Evolutionary conservation across 768 basidiomycete species (phyloP), one percentile per base, ranked within the genome.

Genomic region (Termitomyces sp.): DNA sequence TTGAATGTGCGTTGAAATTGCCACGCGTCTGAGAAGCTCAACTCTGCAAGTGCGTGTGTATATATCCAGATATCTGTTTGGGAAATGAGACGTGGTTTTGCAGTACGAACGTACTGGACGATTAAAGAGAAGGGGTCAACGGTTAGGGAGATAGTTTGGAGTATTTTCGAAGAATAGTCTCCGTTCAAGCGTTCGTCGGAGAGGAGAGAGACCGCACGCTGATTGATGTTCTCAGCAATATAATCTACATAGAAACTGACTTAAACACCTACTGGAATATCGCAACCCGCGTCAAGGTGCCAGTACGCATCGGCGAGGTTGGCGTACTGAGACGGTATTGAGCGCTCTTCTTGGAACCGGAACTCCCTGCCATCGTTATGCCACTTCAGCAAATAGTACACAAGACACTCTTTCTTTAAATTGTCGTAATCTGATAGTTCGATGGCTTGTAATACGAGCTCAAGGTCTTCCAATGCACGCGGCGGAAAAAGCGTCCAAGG

Each of bases 231-330:
- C 11, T 58, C 40, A 46, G 5, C 45, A n/a, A 52, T 12, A 12
- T 42, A 42, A 30, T n/a, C 1, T 25, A 25, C 11, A 21, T 21
- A 9, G 48, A 52, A 27, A 27, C 46, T 34, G 40, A n/a, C 34
- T 52, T 48, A 43, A 40, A 48, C 14, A 80, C 87, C 60, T 68
- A 91, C 90, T 46, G 79, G 68, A 50, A 88, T 67, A 43, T 84
- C 74, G n/a, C 78, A 74, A 11, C 87, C 88, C 2, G 82, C 78
- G 70, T 94, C 91, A 57, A 94, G 72, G 67, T 82, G 72, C 87
- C 88, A 94, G 72, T 93, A 93, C 64, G 91, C 91, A 72, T 90
- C 86, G n/a, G 88, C 82, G 46, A 93, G 77, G 4, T 78, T 72
- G 7, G 79, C 75, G 64, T 91, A 92, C 63, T 91, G 91, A 3